Evolutionary conservation across 1,284 basidiomycete species (phyloP), one percentile per base, ranked within the genome.

Genomic region (Naganishia albida): DNA sequence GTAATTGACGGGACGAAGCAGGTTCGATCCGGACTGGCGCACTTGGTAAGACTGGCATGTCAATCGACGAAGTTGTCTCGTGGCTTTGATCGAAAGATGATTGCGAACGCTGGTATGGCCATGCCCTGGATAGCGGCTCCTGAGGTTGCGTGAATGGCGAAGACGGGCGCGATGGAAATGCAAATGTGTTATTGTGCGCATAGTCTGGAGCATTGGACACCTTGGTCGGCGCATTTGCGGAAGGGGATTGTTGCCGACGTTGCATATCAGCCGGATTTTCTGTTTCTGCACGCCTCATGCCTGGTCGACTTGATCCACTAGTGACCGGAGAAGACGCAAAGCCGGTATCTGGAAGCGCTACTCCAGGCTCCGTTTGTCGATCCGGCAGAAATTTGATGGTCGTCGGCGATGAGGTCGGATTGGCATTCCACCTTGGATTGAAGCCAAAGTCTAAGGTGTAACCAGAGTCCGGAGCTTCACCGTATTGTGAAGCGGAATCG

Each of bases 101-200:
- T 42, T 44, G 40, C 23, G 40, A 28, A 43, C 25, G 40, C 12
- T 43, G 53, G 15, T 43, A 55, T 43, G 25, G 39, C 6, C 40
- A 25, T 15, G 53, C 39, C 39, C 53, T 55, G 16, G 53, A 55
- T n/a, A 23, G 40, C 18, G 25, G 15, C 1, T 20, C 42, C 48
- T 48, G 44, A 10, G 56, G 7, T 38, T 59, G 56, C 15, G 56
- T 26, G n/a, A 56, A 48, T 20, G 65, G 59, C 13, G 59, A 62
- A 39, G 65, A 42, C 25, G 57, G 38, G 7, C 46, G 59, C 2
- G 60, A 52, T 23, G 65, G 65, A 51, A 66, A 66, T 2, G 65
- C 42, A 26, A 66, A 66, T 1, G 51, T 57, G 8, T 60, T 52
- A 34, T 66, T 55, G 16, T 51, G 34, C 13, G 57, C 39, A 28